Evolutionary conservation across 768 basidiomycete genomes (phyloP).

Genomic region (Suillus sp.): DNA sequence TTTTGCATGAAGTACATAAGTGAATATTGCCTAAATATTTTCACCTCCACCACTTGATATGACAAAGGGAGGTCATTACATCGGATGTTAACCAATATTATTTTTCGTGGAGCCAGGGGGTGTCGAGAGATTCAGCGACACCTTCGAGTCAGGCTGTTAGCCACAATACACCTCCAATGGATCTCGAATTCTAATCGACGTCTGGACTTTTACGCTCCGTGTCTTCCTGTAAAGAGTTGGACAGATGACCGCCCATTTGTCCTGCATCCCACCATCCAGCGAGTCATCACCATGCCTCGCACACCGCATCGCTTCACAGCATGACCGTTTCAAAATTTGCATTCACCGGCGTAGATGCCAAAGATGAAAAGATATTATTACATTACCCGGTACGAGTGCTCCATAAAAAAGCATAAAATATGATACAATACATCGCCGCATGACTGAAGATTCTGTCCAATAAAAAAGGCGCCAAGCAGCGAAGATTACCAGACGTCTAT

Average conservation of each 20-base stretch:
- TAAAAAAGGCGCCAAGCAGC: conserved; percentile 1
- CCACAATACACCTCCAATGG: neutral
- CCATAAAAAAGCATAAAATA: conserved; percentile 11
- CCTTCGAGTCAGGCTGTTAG: neutral
- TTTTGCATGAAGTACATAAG: neutral
- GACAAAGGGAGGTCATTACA: neutral
- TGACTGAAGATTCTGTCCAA: conserved; percentile 3
- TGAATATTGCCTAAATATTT: neutral
- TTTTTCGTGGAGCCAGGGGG: neutral
- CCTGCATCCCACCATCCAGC: too few species aligned
- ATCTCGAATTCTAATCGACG: neutral
- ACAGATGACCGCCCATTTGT: too few species aligned
- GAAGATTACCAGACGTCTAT: conserved; percentile 9
- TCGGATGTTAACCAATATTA: neutral
- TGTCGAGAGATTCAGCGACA: neutral
- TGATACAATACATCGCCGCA: conserved; percentile 7
- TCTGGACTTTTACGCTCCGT: too few species aligned
- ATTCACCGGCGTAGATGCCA: neutral
- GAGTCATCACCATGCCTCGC: neutral
- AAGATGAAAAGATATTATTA: conserved; percentile 4
- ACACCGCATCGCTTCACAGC: neutral
- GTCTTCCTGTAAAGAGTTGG: too few species aligned
- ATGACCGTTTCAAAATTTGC: neutral
- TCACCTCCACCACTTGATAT: neutral
- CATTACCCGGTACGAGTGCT: conserved; percentile 3